Conservation (phyloP, 306 rosid genomes). For the Luffa aegyptiaca region DNA sequence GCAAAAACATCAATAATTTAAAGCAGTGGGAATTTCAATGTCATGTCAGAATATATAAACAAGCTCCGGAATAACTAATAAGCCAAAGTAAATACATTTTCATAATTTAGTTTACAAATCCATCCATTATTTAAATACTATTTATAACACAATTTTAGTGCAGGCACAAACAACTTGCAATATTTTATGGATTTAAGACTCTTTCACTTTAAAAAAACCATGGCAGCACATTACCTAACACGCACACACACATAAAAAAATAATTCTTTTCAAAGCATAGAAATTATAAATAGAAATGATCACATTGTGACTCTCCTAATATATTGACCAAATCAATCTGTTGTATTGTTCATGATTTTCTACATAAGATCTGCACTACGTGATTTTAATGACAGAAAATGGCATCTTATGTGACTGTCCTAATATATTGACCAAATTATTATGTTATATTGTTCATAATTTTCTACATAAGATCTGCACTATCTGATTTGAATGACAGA, state of each 20-base stretch:
- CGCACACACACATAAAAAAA: neutral
- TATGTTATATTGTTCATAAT: neutral
- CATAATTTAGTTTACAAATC: neutral
- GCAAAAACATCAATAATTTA: neutral
- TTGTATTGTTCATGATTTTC: neutral
- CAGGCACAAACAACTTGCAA: neutral
- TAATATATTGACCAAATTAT: neutral
- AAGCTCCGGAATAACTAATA: neutral
- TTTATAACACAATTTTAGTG: neutral
- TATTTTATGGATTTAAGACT: neutral
- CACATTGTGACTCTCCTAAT: neutral
- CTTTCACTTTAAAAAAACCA: neutral
- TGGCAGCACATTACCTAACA: neutral
- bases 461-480: neutral
- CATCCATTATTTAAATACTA: neutral
- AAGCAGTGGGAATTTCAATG: constrained; percentile 3
- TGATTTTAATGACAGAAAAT: neutral
- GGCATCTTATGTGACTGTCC: neutral
- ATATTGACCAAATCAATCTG: neutral
- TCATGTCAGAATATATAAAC: constrained; percentile 7
- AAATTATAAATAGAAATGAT: neutral
- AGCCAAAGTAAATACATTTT: neutral
- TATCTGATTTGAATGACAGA: neutral
- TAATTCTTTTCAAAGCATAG: neutral
- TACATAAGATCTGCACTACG: neutral